A percentile compares a stretch with the other conserved stretches of the same genome.
phyloP scores from a whole-genome alignment of 2,329 filamentous ascomycete species.

The Passalora sequoiae region DNA sequence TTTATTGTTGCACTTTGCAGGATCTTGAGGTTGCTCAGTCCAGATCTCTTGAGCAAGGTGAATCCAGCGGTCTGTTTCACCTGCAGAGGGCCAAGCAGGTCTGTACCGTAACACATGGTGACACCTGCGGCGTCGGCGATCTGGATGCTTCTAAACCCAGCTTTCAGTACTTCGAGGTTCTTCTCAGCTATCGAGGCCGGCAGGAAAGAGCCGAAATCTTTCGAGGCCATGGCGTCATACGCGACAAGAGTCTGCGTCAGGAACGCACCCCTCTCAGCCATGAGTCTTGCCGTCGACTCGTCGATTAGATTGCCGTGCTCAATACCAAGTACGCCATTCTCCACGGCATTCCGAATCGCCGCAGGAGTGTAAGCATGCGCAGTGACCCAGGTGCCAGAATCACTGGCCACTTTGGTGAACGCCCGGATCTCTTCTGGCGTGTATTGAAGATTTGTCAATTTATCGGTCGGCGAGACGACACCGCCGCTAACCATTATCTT shows the following conservation, averaged over 20 bases:
- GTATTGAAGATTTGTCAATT: slow-evolving; percentile 52
- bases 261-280: slow-evolving; percentile 47
- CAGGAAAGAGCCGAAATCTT: slow-evolving; percentile 42
- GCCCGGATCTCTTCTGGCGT: slow-evolving; percentile 53
- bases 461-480: slow-evolving; percentile 53
- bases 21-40: slow-evolving; percentile 42
- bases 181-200: slow-evolving; percentile 45
- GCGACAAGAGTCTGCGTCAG: slow-evolving; percentile 53
- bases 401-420: slow-evolving; percentile 48
- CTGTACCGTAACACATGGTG: slow-evolving; percentile 53
- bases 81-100: slow-evolving; percentile 49
- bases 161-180: slow-evolving; percentile 47
- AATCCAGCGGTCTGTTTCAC: slow-evolving; percentile 50
- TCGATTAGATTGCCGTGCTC: slow-evolving; percentile 61
- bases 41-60: slow-evolving; percentile 40
- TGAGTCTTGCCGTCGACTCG: slow-evolving; percentile 48
- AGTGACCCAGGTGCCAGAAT: slow-evolving; percentile 48
- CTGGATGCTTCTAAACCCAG: slow-evolving; percentile 45
- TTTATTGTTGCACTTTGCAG: slow-evolving; percentile 51
- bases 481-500: slow-evolving; percentile 59
- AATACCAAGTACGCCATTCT: slow-evolving; percentile 52
- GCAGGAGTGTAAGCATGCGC: slow-evolving; percentile 54
- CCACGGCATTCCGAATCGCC: slow-evolving; percentile 52
- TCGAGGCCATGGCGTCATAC: slow-evolving; percentile 47
- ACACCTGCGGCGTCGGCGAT: slow-evolving; percentile 51